A percentile compares a stretch with the other conserved stretches of the same genome.
Conservation (phyloP, 306 rosid species). For the Potentilla sterilis region DNA sequence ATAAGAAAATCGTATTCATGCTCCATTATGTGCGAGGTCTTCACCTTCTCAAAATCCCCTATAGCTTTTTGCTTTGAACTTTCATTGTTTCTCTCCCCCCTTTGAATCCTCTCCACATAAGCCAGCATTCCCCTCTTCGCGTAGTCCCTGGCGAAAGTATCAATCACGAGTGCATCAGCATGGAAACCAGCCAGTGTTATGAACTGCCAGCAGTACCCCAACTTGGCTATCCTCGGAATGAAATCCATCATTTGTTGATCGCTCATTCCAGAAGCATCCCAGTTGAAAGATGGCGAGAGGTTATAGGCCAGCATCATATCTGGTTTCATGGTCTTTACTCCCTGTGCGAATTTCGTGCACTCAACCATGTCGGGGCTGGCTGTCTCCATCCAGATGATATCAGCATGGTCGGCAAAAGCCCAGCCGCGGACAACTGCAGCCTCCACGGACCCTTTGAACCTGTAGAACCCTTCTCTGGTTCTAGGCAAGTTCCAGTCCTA, state of each 20-base stretch:
- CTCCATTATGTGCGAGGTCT: background rate
- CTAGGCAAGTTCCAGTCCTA: conserved; percentile 97
- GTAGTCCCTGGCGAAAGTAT: conserved; percentile 75
- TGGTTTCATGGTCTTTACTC: conserved; percentile 55
- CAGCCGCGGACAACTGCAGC: conserved; percentile 84
- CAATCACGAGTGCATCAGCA: conserved; percentile 70
- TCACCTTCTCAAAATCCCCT: background rate
- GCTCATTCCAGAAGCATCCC: conserved; percentile 98
- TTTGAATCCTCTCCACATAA: conserved; percentile 89
- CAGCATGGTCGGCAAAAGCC: conserved; percentile 79
- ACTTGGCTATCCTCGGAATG: conserved; percentile 72
- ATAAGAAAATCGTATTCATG: background rate
- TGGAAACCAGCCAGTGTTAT: conserved; percentile 91
- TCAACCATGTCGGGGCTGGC: conserved; percentile 63
- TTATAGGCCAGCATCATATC: conserved; percentile 78
- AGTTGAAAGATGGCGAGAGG: conserved; percentile 92
- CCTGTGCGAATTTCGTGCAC: conserved; percentile 72
- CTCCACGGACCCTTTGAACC: conserved; percentile 71
- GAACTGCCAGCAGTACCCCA: conserved; percentile 93
- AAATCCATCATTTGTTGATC: conserved; percentile 72
- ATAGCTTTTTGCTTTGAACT: background rate
- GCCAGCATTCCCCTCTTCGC: conserved; percentile 90
- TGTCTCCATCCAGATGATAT: conserved; percentile 93
- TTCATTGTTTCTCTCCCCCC: conserved; percentile 62
- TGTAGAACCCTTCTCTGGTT: conserved; percentile 93